Base-by-base conservation (phyloP, 768 basidiomycete genomes). In the Russula emetica region DNA sequence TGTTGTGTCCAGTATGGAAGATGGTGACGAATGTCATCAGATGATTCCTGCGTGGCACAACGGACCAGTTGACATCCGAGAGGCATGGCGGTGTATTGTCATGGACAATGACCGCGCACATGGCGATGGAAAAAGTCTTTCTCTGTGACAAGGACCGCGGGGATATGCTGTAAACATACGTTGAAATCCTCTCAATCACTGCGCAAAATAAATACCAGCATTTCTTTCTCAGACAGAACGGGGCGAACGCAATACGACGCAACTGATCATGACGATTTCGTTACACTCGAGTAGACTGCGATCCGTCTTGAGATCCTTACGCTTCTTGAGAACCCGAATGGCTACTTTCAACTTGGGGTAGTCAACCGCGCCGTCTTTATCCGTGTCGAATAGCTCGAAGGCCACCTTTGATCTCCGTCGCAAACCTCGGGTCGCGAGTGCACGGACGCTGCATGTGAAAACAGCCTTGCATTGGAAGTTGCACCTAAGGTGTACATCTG, bases 261-360 rank as follows among this genome's bases (percentile, higher is more conserved):
- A 36, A 83, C 95, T 95, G 72, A 97, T 93, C 80, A 89, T 91
- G 22, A 89, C 86, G 71, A 99, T 98, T 70, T 92, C 92, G 52
- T 93, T 91, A 71, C 88, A 96, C 60, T 91, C 90, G 87, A 98
- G 96, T 66, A 94, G 77, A 8, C 85, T 85, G 64, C 84, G 84
- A 4, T 87, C 89, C 3, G 85, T 83, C 77, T 91, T 90, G 69
- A 94, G 86, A 71, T 98, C 95, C 32, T 93, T 79, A 60, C 98
- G 79, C 32, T 98, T 81, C 75, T 98, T 98, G 69, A 99, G 78
- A 50, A 99, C 95, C 75, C 97, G 84, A 92, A 98, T 95, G 58
- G 96, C 94, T 71, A 99, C 96, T 76, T 98, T 99, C 71, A 98
- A 83, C 74, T 99, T 96, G 77, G 98, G 96, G 76, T 98, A 98